phyloP scores from a whole-genome alignment of 129 eudicot genomes.

The Solidago caesia region DNA sequence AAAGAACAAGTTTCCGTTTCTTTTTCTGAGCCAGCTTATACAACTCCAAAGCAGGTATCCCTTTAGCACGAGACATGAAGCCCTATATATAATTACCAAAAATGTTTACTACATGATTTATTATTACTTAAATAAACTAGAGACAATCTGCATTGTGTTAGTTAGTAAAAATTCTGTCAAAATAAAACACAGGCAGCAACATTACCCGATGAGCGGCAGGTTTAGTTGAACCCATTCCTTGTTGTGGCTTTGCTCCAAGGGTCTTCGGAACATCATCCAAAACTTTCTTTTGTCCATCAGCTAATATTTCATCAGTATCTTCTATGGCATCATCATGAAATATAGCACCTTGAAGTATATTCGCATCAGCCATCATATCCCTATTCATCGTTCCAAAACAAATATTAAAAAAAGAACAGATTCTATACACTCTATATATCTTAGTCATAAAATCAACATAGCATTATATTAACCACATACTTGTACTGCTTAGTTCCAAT shows the following conservation, averaged over 20 bases:
- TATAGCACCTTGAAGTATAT: slow-evolving; percentile 98
- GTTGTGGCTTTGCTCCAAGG: slow-evolving; percentile 56
- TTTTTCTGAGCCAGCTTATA: slow-evolving; percentile 97
- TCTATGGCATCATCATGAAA: slow-evolving; percentile 74
- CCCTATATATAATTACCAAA: slow-evolving; percentile 47
- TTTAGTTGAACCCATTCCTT: slow-evolving; percentile 52
- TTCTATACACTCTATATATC: neutral
- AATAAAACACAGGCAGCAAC: neutral
- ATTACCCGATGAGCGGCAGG: slow-evolving; percentile 99
- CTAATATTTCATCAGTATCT: slow-evolving; percentile 37
- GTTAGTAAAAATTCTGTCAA: slow-evolving; percentile 11
- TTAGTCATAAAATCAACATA: slow-evolving; percentile 1
- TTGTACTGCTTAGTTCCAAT: slow-evolving; percentile 97
- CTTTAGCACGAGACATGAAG: slow-evolving; percentile 99
- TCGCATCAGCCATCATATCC: slow-evolving; percentile 98
- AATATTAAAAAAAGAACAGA: neutral
- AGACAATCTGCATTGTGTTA: slow-evolving; percentile 1
- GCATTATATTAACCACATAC: slow-evolving; percentile 44
- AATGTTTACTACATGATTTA: slow-evolving; percentile 17
- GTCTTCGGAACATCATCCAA: slow-evolving; percentile 43
- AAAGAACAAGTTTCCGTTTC: slow-evolving; percentile 83
- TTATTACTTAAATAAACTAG: slow-evolving; percentile 2
- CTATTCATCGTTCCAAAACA: slow-evolving; percentile 37
- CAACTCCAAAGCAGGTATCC: slow-evolving; percentile 95
- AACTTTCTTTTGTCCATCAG: slow-evolving; percentile 38